These are phyloP conservation scores for Aspergillus calidoustus DNA, from an alignment of 2,329 filamentous ascomycete genomes.

Conservation along the genomic window DNA sequence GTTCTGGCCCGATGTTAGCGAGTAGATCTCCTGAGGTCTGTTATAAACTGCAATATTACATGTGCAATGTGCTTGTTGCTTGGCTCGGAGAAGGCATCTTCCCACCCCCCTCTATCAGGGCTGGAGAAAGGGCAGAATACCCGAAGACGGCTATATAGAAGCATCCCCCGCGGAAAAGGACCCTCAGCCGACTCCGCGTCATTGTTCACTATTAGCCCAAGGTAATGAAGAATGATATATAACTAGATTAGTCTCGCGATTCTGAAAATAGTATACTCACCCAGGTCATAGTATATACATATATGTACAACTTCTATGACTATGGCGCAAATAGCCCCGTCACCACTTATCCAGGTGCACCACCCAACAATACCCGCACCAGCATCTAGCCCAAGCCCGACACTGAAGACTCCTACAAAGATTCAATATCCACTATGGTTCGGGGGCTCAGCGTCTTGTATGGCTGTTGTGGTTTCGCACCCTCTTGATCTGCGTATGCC, in stretches of 20 bases:
- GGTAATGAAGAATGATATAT: neutral
- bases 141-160: neutral
- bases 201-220: neutral
- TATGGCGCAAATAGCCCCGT: neutral
- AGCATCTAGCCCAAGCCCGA: neutral
- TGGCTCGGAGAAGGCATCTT: neutral
- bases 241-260: neutral
- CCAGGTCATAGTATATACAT: neutral
- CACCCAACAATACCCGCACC: neutral
- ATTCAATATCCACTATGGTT: slow-evolving; percentile 22
- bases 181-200: neutral
- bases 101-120: neutral
- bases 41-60: neutral
- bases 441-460: slow-evolving; percentile 33
- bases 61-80: neutral
- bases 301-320: neutral
- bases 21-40: neutral
- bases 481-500: slow-evolving; percentile 30
- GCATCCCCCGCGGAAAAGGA: too few species aligned
- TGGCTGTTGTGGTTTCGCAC: slow-evolving; percentile 33
- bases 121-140: neutral
- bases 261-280: neutral
- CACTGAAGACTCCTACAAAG: neutral
- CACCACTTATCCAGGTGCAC: neutral
- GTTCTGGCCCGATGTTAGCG: slow-evolving; percentile 59